phyloP scores from a whole-genome alignment of 73 alveolate species.

The Tetrahymena malaccensis region DNA sequence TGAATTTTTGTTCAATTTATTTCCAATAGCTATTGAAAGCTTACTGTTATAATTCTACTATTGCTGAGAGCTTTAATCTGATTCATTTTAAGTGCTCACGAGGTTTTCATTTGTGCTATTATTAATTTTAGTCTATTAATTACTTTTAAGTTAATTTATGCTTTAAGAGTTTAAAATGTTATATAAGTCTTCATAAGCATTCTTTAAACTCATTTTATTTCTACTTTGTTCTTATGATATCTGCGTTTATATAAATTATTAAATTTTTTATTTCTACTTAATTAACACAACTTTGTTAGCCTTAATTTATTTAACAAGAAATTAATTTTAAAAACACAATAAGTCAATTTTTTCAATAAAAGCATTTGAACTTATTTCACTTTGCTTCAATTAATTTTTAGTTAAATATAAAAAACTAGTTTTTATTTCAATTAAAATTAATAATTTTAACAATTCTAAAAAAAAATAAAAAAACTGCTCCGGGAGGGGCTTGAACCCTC shows the following conservation, averaged over 20 bases:
- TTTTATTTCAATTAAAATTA: not conserved
- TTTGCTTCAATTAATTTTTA: too few species aligned
- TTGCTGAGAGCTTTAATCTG: not conserved
- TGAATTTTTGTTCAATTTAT: not conserved
- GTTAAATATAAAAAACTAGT: too few species aligned
- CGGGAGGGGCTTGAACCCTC: constrained; percentile 3
- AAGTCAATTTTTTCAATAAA: too few species aligned
- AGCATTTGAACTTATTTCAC: too few species aligned
- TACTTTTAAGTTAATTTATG: not conserved
- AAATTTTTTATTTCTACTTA: not conserved
- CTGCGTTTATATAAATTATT: too few species aligned
- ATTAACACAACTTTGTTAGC: not conserved
- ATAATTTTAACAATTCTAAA: not conserved
- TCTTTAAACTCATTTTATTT: not conserved
- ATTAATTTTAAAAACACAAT: too few species aligned
- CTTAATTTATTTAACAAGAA: too few species aligned
- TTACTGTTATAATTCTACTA: not conserved
- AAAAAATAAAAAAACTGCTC: not conserved
- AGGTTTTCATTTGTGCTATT: not conserved
- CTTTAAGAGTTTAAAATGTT: not conserved
- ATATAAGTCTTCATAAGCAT: not conserved
- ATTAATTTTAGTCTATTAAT: not conserved
- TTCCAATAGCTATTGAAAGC: too few species aligned
- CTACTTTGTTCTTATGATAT: not conserved
- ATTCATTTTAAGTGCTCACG: not conserved